These are phyloP conservation scores for Talaromyces sp. DNA, from an alignment of 2,329 filamentous ascomycete genomes.

Conservation along the genomic window DNA sequence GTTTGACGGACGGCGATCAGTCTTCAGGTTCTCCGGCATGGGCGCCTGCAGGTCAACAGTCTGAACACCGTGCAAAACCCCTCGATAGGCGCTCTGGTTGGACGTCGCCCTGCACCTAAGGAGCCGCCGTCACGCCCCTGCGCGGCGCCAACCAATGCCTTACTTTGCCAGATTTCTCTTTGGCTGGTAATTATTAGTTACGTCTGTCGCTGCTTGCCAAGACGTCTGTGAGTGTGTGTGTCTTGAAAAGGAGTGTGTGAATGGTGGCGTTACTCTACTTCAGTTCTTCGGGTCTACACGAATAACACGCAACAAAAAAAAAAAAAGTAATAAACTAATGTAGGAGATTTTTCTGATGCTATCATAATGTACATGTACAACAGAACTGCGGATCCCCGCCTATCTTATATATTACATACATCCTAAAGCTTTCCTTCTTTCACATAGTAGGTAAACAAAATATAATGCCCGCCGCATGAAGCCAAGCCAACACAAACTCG, in stretches of 20 bases:
- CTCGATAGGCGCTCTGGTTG: constrained; percentile 10
- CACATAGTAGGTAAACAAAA: not conserved
- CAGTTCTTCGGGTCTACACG: no score
- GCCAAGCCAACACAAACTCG: constrained; percentile 12
- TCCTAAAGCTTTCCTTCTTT: not conserved
- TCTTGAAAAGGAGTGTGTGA: not conserved
- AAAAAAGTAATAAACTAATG: no score
- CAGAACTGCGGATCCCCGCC: not conserved
- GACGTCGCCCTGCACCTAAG: constrained; percentile 7
- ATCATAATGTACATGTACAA: constrained; percentile 1
- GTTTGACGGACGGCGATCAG: not conserved
- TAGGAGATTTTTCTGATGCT: not conserved
- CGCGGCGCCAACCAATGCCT: constrained; percentile 1
- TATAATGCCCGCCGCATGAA: constrained; percentile 3
- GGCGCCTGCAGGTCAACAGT: constrained; percentile 6
- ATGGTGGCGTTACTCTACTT: not conserved
- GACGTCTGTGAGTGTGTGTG: not conserved
- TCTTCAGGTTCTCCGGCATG: not conserved
- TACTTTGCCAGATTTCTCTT: no score
- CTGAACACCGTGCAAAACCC: constrained; percentile 3
- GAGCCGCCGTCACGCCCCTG: constrained; percentile 12
- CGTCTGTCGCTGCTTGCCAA: not conserved
- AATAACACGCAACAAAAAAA: not conserved
- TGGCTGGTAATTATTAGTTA: no score
- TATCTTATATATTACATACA: constrained; percentile 1